Evolutionary conservation across 1,139 yeast species (phyloP), one percentile per base, ranked within the genome.

Genomic region (Debaryomyces sp.): DNA sequence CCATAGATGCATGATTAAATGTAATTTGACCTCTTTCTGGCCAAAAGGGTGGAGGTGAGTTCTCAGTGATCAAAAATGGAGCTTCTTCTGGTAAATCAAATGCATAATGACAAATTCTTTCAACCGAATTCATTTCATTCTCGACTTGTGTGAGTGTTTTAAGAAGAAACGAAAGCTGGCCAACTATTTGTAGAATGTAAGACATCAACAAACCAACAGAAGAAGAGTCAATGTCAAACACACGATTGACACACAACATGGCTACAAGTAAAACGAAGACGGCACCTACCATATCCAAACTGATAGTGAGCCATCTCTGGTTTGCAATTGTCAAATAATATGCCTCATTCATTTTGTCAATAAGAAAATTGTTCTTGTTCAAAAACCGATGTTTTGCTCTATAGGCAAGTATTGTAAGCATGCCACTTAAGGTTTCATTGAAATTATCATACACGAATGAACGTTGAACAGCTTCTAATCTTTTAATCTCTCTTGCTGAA

Each of bases 91-190:
- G 77, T 47, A 75, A 59, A 35, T 64, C 54, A 47, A 57, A 74
- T 0, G 92, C 94, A 65, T 89, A 89, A 49, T 84, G 79, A 52
- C 82, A 77, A 46, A 90, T 67, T 62, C 97, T 79, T 68, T 90
- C 96, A n/a, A 85, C 94, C 6, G 95, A 84, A 60, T 87, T 88
- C 90, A 89, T 80, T 60, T 86, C 87, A 66, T 87, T 89, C 63
- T 89, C 96, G 27, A 87, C 81, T 60, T 84, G 85, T 0, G 96
- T 87, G 51, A 73, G 66, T 3, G 85, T 72, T 61, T 83, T 70
- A 44, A 82, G 64, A 49, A 80, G 66, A 63, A 79, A 62, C 3
- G 80, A 69, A 51, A 83, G 68, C 47, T 73, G 68, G 34, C 78
- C 75, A 2, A 83, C 77, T 45, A 82, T 70, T 48, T 74, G 76